A percentile compares a stretch with the other conserved stretches of the same genome.
Conservation (phyloP, 192 early-diverging fungal genomes). For the Chytriomyces confervae region DNA sequence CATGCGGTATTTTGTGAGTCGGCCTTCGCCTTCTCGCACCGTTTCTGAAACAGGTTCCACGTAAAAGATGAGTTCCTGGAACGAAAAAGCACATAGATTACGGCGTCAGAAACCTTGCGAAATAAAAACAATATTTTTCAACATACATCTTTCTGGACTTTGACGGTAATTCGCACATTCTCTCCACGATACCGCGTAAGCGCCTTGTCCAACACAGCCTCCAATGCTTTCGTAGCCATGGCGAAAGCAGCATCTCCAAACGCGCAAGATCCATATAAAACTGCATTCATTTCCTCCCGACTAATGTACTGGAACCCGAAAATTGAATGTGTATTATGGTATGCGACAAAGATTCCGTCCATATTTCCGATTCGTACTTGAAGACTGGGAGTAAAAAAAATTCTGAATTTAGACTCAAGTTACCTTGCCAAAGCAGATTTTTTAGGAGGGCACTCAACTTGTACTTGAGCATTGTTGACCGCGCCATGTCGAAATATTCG, state of each 20-base stretch:
- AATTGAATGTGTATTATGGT: slow-evolving; percentile 87
- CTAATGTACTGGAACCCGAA: slow-evolving; percentile 96
- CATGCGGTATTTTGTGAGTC: neutral
- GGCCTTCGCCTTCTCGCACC: neutral
- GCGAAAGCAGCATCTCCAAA: slow-evolving; percentile 78
- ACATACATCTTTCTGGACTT: neutral
- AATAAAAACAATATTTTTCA: no score
- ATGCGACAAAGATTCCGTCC: slow-evolving; percentile 93
- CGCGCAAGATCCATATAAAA: slow-evolving; percentile 71
- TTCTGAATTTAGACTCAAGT: slow-evolving; percentile 9
- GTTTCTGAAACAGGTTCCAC: neutral
- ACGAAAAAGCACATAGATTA: no score
- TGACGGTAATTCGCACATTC: slow-evolving; percentile 20
- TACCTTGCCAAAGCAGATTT: no score
- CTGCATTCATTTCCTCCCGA: slow-evolving; percentile 79
- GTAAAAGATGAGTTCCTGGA: no score
- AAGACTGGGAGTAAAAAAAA: slow-evolving; percentile 66
- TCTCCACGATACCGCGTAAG: neutral
- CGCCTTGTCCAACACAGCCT: slow-evolving; percentile 65
- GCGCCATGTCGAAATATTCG: slow-evolving; percentile 93
- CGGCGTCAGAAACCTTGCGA: no score
- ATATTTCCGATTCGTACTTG: slow-evolving; percentile 93
- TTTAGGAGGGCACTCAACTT: slow-evolving; percentile 41
- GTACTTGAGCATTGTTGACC: slow-evolving; percentile 89
- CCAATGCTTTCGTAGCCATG: slow-evolving; percentile 65